phyloP scores from a whole-genome alignment of 306 rosid species.

The Castanospermum australe region DNA sequence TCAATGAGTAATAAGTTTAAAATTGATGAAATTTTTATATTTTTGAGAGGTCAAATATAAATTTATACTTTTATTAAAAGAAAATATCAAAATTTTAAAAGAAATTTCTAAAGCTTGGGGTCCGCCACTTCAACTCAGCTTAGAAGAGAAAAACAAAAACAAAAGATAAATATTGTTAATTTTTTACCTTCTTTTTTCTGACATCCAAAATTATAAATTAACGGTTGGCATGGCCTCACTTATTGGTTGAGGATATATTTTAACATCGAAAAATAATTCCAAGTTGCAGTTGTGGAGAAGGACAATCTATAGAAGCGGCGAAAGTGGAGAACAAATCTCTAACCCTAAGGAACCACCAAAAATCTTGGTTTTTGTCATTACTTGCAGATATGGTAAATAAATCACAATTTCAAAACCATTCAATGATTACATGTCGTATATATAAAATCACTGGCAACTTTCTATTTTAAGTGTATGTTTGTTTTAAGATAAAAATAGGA shows the following conservation, averaged over 20 bases:
- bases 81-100: too few relatives aligned
- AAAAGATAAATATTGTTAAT: background rate
- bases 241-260: background rate
- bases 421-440: background rate
- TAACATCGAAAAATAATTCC: background rate
- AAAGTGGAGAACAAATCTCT: constrained; percentile 8
- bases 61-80: too few relatives aligned
- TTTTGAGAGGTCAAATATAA: too few relatives aligned
- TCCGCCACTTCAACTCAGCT: too few relatives aligned
- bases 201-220: background rate
- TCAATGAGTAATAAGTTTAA: too few relatives aligned
- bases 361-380: background rate
- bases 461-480: background rate
- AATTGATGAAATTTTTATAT: too few relatives aligned
- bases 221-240: too few relatives aligned
- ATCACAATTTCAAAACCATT: background rate
- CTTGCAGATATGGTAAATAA: background rate
- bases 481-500: too few relatives aligned
- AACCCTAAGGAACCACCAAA: background rate
- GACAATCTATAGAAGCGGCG: background rate
- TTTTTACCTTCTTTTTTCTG: background rate
- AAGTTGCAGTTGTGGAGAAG: background rate
- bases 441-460: background rate
- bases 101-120: too few relatives aligned
- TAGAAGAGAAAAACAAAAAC: background rate